Conservation (phyloP, 2,329 filamentous ascomycete species). For the Talaromyces sp. region DNA sequence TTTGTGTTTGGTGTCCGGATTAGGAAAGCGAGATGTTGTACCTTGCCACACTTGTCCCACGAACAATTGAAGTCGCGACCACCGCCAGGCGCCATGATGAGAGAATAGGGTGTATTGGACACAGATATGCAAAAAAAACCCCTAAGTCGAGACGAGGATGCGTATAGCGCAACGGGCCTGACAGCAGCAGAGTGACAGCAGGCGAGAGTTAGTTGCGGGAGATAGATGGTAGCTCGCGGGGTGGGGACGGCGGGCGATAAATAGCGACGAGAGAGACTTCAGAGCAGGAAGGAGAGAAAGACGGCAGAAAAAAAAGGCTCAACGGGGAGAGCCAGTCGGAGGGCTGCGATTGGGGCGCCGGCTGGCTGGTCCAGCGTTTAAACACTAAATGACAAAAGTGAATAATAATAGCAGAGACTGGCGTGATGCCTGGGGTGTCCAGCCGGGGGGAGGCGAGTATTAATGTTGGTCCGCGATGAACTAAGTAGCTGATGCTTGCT, state of each 20-base stretch:
- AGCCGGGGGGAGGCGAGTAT: neutral
- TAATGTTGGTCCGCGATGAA: neutral
- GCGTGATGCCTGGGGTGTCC: neutral
- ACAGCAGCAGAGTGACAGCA: conserved; percentile 11
- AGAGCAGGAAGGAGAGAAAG: neutral
- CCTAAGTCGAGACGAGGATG: neutral
- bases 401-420: neutral
- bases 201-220: neutral
- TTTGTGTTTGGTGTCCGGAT: neutral
- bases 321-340: neutral
- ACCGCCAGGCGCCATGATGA: conserved; percentile 28
- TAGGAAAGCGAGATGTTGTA: conserved; percentile 14
- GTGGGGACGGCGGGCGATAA: neutral
- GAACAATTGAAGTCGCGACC: conserved; percentile 40
- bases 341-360: neutral
- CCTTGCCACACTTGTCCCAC: conserved; percentile 40
- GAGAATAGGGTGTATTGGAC: neutral
- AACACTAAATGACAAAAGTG: neutral
- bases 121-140: neutral
- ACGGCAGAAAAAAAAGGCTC: neutral
- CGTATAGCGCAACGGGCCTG: neutral
- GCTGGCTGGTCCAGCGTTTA: neutral
- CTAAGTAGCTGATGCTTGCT: neutral
- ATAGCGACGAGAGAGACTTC: neutral
- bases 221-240: neutral